Evolutionary conservation across 371 early-diverging fungal genomes (phyloP).

Genomic region (Capillidium heterosporum): DNA sequence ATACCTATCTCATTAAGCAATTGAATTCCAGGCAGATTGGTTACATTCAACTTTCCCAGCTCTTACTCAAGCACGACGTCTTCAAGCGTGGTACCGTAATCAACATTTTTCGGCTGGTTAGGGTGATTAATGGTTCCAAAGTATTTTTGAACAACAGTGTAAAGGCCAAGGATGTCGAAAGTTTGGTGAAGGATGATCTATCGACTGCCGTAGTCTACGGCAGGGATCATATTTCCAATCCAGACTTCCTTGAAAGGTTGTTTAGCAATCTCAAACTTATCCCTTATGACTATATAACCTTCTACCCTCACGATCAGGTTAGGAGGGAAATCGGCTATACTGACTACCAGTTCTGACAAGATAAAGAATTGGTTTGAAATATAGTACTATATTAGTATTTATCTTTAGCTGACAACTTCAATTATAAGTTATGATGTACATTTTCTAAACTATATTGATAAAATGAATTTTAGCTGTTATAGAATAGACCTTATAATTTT

Average conservation of each 20-base stretch:
- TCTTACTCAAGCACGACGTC: background rate
- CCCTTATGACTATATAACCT: background rate
- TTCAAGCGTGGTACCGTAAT: background rate
- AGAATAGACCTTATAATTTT: background rate
- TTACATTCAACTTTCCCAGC: background rate
- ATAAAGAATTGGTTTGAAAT: too few species aligned
- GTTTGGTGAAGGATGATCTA: background rate
- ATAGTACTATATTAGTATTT: too few species aligned
- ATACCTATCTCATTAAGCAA: background rate
- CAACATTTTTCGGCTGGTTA: background rate
- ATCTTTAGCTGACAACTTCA: too few species aligned
- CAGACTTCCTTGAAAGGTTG: background rate
- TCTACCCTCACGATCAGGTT: background rate
- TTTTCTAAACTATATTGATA: too few species aligned
- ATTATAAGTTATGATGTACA: too few species aligned
- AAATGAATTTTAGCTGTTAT: too few species aligned
- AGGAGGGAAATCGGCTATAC: background rate
- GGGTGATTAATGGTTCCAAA: background rate
- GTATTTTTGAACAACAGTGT: background rate
- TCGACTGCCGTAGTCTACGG: background rate
- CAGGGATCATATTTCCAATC: background rate
- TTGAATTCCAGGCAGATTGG: background rate
- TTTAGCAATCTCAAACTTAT: background rate
- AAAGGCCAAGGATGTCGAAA: background rate
- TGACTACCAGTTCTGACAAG: background rate